Evolutionary conservation across 1,139 yeast species (phyloP), one percentile per base, ranked within the genome.

Genomic region (Sugiyamaella japonica): DNA sequence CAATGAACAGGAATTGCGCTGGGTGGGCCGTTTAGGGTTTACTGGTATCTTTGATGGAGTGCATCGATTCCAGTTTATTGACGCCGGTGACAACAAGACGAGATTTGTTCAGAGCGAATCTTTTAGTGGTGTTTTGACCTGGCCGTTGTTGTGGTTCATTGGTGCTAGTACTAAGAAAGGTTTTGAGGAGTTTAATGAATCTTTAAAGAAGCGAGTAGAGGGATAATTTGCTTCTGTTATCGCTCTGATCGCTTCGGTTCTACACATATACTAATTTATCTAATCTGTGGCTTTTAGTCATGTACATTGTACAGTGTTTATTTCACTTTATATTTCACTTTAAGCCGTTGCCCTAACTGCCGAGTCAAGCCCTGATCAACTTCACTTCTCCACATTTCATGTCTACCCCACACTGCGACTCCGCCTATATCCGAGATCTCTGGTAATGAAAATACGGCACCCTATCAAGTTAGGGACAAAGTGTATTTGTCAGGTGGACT

Each of bases 1-100:
- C 32, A 37, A 25, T 13, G 50, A 49, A 28, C 29, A 38, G 5
- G 45, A 37, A 34, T 53, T 53, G 28, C 29, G 23, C n/a, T 53
- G 56, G 56, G 8, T n/a, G 9, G 56, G 56, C 1, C 15, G 10
- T 7, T 32, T 53, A 16, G 29, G 44, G 12, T 15, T 49, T 16
- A 23, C 48, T 2, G 53, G 56, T 12, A 20, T 53, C 6, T 53
- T 53, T 32, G 53, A 53, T 20, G 56, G 56, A 17, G 41, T 7
- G 8, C 56, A 53, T 44, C 25, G 49, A 7, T 53, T 53, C 44
- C 46, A 41, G 31, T 53, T 53, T 40, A 41, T 29, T 13, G 36
- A 34, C n/a, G 32, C 29, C 13, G 53, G 29, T 5, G 53, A 34
- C 10, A 45, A 46, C 34, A 49, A 48, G 29, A 53, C 56, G n/a